Conservation (phyloP, 2,329 filamentous ascomycete species). For the Colletotrichum filicis region DNA sequence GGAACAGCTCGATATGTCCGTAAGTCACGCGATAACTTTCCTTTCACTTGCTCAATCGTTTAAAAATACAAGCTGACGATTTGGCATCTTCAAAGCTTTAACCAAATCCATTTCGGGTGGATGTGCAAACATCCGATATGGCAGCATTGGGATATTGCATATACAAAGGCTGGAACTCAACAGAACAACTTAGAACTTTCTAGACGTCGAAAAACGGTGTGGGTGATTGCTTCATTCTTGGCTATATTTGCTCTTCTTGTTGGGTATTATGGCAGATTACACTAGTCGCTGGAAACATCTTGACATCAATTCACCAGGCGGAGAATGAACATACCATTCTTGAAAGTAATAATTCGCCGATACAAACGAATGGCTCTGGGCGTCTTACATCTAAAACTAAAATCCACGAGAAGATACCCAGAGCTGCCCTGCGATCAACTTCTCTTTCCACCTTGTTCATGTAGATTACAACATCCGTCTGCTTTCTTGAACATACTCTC, state of each 20-base stretch:
- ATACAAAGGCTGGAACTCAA: neutral
- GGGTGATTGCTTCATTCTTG: neutral
- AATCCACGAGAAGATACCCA: neutral
- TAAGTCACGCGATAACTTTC: neutral
- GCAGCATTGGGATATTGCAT: neutral
- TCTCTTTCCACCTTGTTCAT: neutral
- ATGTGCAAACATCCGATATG: constrained; percentile 1
- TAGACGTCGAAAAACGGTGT: neutral
- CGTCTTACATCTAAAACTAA: neutral
- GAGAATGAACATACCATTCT: too few relatives aligned
- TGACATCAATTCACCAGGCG: neutral
- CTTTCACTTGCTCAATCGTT: neutral
- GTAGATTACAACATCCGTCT: neutral
- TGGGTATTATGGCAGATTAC: neutral
- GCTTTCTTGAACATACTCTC: neutral
- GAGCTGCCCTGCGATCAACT: neutral
- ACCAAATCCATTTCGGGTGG: neutral
- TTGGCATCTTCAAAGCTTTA: neutral
- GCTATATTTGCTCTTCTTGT: neutral
- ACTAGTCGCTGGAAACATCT: neutral
- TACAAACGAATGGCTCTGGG: too few relatives aligned
- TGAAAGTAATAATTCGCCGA: too few relatives aligned
- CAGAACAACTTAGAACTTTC: neutral
- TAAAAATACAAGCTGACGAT: neutral
- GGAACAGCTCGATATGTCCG: constrained; percentile 9